Evolutionary conservation across 345 rosid genomes (phyloP).

Genomic region (Brassica carinata): DNA sequence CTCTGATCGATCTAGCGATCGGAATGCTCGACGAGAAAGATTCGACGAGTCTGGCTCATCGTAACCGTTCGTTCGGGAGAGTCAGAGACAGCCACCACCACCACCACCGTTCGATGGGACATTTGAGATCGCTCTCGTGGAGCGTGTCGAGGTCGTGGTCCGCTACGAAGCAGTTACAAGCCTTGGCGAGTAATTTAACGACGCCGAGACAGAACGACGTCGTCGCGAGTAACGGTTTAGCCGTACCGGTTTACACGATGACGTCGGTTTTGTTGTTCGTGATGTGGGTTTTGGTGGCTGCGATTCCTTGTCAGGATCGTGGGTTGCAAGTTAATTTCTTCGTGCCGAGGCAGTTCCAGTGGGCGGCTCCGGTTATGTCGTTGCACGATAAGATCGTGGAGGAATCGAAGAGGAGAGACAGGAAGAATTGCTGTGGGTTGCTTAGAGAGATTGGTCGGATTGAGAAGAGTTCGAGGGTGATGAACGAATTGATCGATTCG

Average conservation of each 20-base stretch:
- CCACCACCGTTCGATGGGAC: constrained; percentile 49
- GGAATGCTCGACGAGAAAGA: constrained; percentile 91
- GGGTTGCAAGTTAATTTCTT: constrained; percentile 79
- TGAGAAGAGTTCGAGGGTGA: constrained; percentile 58
- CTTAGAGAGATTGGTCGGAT: constrained; percentile 81
- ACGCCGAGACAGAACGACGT: constrained; percentile 64
- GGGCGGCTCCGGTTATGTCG: constrained; percentile 65
- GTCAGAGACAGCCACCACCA: constrained; percentile 41
- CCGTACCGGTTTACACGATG: constrained; percentile 71
- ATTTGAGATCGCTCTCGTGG: constrained; percentile 90
- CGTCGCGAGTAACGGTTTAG: constrained; percentile 60
- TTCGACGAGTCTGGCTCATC: constrained; percentile 48
- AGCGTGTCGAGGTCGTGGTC: constrained; percentile 98
- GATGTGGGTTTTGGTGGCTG: constrained; percentile 95
- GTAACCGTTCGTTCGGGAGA: constrained; percentile 89
- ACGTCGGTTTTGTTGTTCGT: constrained; percentile 68
- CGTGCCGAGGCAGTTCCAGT: constrained; percentile 64
- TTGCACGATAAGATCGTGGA: constrained; percentile 79
- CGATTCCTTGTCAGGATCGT: constrained; percentile 95
- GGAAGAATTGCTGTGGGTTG: constrained; percentile 76
- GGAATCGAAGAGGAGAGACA: constrained; percentile 75
- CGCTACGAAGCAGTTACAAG: constrained; percentile 86
- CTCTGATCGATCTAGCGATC: constrained; percentile 74
- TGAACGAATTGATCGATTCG: constrained; percentile 73
- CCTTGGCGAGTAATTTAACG: constrained; percentile 61